phyloP scores from a whole-genome alignment of 371 early-diverging fungal genomes.

The Chytridium lagenaria region DNA sequence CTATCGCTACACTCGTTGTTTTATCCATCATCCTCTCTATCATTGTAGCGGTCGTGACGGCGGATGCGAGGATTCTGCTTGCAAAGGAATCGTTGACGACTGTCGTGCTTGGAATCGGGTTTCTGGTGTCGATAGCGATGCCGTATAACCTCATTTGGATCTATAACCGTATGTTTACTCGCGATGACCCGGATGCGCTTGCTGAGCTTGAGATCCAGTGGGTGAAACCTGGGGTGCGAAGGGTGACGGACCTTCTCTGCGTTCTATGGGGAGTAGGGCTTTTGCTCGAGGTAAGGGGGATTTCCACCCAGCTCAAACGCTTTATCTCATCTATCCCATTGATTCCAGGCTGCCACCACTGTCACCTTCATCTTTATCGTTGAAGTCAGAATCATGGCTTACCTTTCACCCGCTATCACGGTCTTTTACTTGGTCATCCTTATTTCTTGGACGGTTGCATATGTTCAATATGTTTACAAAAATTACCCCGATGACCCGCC shows the following conservation, averaged over 20 bases:
- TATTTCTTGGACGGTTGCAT: background rate
- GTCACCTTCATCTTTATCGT: background rate
- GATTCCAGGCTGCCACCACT: background rate
- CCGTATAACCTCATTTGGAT: slow-evolving; percentile 27
- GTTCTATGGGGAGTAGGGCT: slow-evolving; percentile 9
- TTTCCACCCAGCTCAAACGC: too few relatives aligned
- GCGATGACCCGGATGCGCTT: background rate
- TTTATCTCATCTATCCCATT: too few relatives aligned
- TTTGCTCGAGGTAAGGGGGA: too few relatives aligned
- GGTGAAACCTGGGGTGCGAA: slow-evolving; percentile 8
- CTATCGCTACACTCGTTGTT: slow-evolving; percentile 10
- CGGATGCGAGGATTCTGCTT: slow-evolving; percentile 18
- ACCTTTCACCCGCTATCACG: background rate
- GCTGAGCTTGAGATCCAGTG: slow-evolving; percentile 16
- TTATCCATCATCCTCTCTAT: slow-evolving; percentile 23
- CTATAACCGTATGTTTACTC: slow-evolving; percentile 20
- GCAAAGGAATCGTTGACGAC: slow-evolving; percentile 32
- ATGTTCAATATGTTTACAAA: too few relatives aligned
- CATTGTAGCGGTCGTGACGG: slow-evolving; percentile 9
- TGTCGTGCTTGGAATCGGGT: slow-evolving; percentile 12
- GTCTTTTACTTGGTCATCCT: slow-evolving; percentile 9
- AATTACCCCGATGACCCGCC: too few relatives aligned
- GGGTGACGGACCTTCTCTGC: slow-evolving; percentile 10
- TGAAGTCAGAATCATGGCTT: slow-evolving; percentile 2
- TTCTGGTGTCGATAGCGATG: slow-evolving; percentile 2